Percentiles rank a stretch among this genome's conserved stretches.
Evolutionary conservation across 345 rosid genomes (phyloP).

Genomic region (Lumnitzera littorea): DNA sequence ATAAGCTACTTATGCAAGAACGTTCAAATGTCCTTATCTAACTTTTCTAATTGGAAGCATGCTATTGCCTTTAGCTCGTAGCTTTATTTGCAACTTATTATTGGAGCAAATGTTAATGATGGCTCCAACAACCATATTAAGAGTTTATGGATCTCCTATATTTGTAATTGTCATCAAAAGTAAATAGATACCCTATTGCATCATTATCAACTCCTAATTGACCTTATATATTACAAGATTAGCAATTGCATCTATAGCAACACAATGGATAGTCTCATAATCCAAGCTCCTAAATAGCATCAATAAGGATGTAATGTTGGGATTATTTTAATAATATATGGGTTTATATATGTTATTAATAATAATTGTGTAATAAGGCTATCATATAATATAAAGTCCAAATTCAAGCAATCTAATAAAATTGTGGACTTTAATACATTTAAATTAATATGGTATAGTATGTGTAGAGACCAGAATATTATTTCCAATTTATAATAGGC

Average conservation of each 20-base stretch:
- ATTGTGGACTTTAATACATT: too few species aligned
- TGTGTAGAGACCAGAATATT: too few species aligned
- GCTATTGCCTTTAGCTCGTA: slow-evolving; percentile 88
- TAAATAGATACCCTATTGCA: slow-evolving; percentile 77
- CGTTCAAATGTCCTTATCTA: slow-evolving; percentile 80
- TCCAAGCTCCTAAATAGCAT: slow-evolving; percentile 73
- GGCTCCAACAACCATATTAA: slow-evolving; percentile 98
- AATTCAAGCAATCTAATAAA: too few species aligned
- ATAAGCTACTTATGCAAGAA: slow-evolving; percentile 98
- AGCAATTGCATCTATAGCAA: slow-evolving; percentile 98
- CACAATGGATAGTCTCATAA: slow-evolving; percentile 91
- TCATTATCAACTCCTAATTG: slow-evolving; percentile 95
- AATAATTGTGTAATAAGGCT: too few species aligned
- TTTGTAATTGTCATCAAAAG: slow-evolving; percentile 68
- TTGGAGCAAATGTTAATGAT: slow-evolving; percentile 97
- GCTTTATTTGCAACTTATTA: slow-evolving; percentile 77
- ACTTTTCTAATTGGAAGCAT: slow-evolving; percentile 94
- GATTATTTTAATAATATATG: too few species aligned
- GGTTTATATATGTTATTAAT: too few species aligned
- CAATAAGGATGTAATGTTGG: slow-evolving; percentile 65
- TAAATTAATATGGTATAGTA: too few species aligned
- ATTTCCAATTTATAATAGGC: too few species aligned
- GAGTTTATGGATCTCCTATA: slow-evolving; percentile 95
- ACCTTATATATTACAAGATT: slow-evolving; percentile 98
- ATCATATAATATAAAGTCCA: too few species aligned